Conservation (phyloP, 208 protist genomes). For the Acanthamoeba polyphaga region DNA sequence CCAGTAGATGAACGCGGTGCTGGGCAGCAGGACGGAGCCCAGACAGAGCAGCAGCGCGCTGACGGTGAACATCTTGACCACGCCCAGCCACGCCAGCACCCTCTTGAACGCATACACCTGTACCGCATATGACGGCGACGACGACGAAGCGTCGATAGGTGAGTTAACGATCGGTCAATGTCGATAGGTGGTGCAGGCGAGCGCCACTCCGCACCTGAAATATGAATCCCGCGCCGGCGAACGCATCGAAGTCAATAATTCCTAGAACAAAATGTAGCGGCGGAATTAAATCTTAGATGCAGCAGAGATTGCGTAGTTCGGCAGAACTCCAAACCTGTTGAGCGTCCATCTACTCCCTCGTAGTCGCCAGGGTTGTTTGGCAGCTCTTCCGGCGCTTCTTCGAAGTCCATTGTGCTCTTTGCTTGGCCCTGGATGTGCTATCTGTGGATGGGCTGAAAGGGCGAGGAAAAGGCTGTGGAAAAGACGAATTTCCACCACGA, state of each 20-base stretch:
- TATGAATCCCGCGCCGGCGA: background rate
- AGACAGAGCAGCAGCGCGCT: constrained; percentile 13
- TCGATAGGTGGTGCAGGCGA: background rate
- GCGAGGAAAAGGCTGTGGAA: background rate
- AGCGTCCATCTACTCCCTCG: constrained; percentile 8
- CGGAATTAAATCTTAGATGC: background rate
- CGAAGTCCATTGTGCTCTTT: constrained; percentile 4
- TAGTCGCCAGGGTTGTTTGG: constrained; percentile 31
- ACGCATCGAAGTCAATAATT: background rate
- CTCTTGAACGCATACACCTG: constrained; percentile 12
- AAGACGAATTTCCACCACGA: background rate
- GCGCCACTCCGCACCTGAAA: background rate
- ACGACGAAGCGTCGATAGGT: no score
- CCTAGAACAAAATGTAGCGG: background rate
- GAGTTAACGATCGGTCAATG: no score
- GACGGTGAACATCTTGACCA: constrained; percentile 28
- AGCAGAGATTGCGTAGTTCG: no score
- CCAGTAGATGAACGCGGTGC: constrained; percentile 37
- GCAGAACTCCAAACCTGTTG: background rate
- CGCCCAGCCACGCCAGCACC: constrained; percentile 28
- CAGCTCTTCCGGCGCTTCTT: background rate
- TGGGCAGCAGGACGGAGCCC: constrained; percentile 9
- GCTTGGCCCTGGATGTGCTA: no score
- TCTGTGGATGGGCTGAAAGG: no score
- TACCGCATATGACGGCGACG: background rate